Conservation (phyloP, 2,329 filamentous ascomycete genomes). For the Cladophialophora carrionii region DNA sequence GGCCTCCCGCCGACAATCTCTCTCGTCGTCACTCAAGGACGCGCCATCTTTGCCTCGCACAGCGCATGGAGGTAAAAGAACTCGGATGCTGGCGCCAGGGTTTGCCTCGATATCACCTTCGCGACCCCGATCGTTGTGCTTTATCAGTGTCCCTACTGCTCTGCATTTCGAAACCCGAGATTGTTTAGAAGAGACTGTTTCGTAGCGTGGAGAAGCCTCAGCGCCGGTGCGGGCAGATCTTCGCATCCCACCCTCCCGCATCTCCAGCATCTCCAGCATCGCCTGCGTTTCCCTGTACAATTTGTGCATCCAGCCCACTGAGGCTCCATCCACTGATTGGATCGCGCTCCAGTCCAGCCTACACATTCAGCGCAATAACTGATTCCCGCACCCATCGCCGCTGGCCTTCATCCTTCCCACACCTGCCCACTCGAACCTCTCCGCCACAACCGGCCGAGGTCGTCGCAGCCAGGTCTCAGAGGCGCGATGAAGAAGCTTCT, state of each 20-base stretch:
- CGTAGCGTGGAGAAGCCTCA: conserved; percentile 1
- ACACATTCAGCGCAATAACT: background rate
- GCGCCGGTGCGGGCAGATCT: background rate
- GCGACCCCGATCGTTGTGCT: background rate
- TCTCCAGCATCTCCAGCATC: too few species aligned
- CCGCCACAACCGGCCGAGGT: background rate
- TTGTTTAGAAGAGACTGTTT: background rate
- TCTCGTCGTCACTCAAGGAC: conserved; percentile 11
- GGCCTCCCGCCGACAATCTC: conserved; percentile 10
- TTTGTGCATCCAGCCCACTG: background rate
- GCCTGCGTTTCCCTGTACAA: background rate
- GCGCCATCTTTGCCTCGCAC: conserved; percentile 8
- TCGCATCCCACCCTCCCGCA: background rate
- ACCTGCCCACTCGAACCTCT: background rate
- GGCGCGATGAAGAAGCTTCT: conserved; percentile 35
- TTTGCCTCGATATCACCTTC: background rate
- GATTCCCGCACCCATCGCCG: background rate
- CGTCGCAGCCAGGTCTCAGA: background rate
- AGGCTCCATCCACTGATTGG: background rate
- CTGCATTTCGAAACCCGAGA: background rate
- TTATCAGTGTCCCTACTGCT: background rate
- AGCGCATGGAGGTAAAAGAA: background rate
- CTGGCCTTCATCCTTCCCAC: background rate
- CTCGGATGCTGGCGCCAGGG: background rate
- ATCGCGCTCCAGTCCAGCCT: background rate